phyloP scores from a whole-genome alignment of 2,329 filamentous ascomycete genomes.

The Talaromyces marneffei region DNA sequence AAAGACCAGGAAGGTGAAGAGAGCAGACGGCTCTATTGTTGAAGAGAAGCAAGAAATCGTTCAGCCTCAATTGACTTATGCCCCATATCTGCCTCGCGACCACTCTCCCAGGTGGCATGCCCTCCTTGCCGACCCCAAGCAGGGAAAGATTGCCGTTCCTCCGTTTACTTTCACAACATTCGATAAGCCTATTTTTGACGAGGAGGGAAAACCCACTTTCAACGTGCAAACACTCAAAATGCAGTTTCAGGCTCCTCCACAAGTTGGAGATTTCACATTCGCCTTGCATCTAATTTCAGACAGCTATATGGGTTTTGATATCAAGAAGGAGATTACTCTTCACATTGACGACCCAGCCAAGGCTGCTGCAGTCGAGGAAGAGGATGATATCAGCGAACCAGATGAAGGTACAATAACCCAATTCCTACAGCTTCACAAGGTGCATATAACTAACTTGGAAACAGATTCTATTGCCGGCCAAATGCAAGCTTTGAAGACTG shows the following conservation, averaged over 20 bases:
- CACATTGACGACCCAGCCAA: constrained; percentile 84
- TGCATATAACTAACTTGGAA: not conserved
- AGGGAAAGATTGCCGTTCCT: constrained; percentile 92
- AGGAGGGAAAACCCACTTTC: constrained; percentile 79
- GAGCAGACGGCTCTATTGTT: constrained; percentile 44
- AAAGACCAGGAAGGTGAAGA: constrained; percentile 61
- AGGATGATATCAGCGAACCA: constrained; percentile 95
- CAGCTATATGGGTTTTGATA: constrained; percentile 90
- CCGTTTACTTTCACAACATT: constrained; percentile 94
- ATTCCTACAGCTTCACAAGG: not conserved
- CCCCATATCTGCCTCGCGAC: constrained; percentile 84
- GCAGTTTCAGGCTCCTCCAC: constrained; percentile 90
- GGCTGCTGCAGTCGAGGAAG: constrained; percentile 70
- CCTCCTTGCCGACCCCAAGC: constrained; percentile 89
- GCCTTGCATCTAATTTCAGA: constrained; percentile 91
- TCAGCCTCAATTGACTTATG: constrained; percentile 78
- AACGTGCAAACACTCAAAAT: constrained; percentile 95
- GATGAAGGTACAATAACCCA: constrained; percentile 69
- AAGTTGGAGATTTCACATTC: constrained; percentile 89
- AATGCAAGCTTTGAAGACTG: constrained; percentile 80
- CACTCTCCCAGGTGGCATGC: constrained; percentile 89
- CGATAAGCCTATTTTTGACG: constrained; percentile 78
- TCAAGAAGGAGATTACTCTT: constrained; percentile 82
- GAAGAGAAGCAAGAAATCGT: constrained; percentile 59
- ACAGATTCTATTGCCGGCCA: constrained; percentile 83